Evolutionary conservation across 2,329 filamentous ascomycete species (phyloP).

Genomic region (Ophiognomonia clavigignenti-juglandacearum): DNA sequence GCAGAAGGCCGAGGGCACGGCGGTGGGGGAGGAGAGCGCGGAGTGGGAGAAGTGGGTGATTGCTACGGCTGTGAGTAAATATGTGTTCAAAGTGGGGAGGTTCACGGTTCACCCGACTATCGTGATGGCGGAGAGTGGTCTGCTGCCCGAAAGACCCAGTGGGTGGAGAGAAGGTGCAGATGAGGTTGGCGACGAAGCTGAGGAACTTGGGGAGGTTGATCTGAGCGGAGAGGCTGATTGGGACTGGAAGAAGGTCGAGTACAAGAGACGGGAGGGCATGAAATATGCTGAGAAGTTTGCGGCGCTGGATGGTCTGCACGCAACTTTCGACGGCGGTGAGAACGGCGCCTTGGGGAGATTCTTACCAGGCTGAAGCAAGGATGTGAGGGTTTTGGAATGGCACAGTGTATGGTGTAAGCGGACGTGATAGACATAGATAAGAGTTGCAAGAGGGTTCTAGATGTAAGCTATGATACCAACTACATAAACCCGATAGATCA

Average conservation of each 20-base stretch:
- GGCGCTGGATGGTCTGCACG: conserved; percentile 48
- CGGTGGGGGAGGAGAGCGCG: conserved; percentile 32
- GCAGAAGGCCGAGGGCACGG: conserved; percentile 35
- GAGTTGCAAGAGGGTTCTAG: no score
- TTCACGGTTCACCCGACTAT: conserved; percentile 81
- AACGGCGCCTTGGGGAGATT: conserved; percentile 48
- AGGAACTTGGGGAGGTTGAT: conserved; percentile 24
- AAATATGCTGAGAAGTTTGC: conserved; percentile 51
- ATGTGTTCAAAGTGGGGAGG: conserved; percentile 76
- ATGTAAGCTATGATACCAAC: no score
- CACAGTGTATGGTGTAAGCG: no score
- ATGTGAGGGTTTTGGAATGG: no score
- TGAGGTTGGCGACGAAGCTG: conserved; percentile 31
- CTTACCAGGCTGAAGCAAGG: conserved; percentile 10
- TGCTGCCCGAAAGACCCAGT: conserved; percentile 70
- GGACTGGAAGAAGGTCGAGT: conserved; percentile 56
- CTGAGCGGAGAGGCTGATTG: conserved; percentile 36
- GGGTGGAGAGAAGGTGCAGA: conserved; percentile 51
- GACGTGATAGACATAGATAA: no score
- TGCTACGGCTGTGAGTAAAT: conserved; percentile 71
- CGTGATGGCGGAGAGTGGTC: conserved; percentile 63
- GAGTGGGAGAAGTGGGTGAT: conserved; percentile 60
- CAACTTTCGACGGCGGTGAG: conserved; percentile 49
- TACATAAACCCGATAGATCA: no score
- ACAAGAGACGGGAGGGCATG: conserved; percentile 50